Conservation (phyloP, 1,139 yeast species). For the Geotrichum reessii region DNA sequence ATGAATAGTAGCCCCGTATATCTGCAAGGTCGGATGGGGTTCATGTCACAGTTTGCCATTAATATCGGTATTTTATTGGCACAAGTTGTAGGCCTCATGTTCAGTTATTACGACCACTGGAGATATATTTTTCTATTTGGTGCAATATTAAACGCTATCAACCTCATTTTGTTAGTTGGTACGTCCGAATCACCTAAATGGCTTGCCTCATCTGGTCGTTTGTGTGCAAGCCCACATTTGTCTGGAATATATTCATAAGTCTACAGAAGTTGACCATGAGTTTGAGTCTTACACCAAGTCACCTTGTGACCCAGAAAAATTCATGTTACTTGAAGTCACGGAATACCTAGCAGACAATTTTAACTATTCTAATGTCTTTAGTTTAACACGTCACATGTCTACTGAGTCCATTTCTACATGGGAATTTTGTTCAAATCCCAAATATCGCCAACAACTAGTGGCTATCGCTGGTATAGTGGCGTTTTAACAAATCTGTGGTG, state of each 20-base stretch:
- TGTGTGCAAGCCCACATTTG: constrained; percentile 37
- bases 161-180: constrained; percentile 43
- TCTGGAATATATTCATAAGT: constrained; percentile 35
- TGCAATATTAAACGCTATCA: constrained; percentile 46
- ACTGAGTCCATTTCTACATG: constrained; percentile 15
- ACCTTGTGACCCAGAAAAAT: constrained; percentile 11
- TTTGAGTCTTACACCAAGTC: constrained; percentile 17
- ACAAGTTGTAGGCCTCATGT: constrained; percentile 62
- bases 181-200: constrained; percentile 84
- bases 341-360: neutral
- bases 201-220: constrained; percentile 43
- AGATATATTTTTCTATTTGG: constrained; percentile 60
- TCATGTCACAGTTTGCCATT: constrained; percentile 81
- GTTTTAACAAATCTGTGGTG: constrained; percentile 91
- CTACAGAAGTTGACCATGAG: constrained; percentile 28
- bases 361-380: too few species aligned
- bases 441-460: constrained; percentile 51
- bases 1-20: constrained; percentile 69
- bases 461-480: constrained; percentile 70
- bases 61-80: constrained; percentile 78
- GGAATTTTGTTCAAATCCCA: constrained; percentile 48
- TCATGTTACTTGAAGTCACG: constrained; percentile 12
- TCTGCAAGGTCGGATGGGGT: constrained; percentile 71
- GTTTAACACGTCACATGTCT: neutral
- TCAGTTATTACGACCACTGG: constrained; percentile 69